phyloP scores from a whole-genome alignment of 2,329 filamentous ascomycete genomes.

The Trichoderma atrobrunneum region DNA sequence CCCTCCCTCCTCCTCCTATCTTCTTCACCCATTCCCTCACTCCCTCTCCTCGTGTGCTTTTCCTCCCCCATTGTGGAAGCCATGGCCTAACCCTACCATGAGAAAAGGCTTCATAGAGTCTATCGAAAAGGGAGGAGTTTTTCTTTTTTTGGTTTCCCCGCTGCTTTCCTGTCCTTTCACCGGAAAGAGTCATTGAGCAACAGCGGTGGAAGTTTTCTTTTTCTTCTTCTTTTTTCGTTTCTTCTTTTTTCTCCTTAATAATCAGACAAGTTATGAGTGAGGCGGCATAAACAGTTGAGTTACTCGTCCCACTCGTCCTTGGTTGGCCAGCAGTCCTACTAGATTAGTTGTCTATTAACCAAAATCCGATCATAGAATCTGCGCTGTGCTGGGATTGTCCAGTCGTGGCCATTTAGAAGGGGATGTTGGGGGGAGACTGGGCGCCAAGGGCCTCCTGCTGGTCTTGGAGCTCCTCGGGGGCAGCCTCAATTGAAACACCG shows the following conservation, averaged over 20 bases:
- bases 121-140: conserved; percentile 8
- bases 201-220: conserved; percentile 2
- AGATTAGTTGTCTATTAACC: conserved; percentile 29
- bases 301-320: conserved; percentile 23
- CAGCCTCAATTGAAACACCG: conserved; percentile 86
- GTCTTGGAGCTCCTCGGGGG: conserved; percentile 81
- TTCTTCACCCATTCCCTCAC: neutral
- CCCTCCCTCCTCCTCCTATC: neutral
- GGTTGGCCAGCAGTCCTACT: conserved; percentile 26
- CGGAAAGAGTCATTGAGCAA: conserved; percentile 24
- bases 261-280: conserved; percentile 30
- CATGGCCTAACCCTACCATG: neutral
- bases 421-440: conserved; percentile 56
- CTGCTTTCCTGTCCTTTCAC: neutral
- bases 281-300: conserved; percentile 23
- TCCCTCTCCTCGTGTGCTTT: neutral
- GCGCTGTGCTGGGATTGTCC: conserved; percentile 22
- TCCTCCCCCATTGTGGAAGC: neutral
- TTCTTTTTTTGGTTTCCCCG: neutral
- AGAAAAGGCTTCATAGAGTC: conserved; percentile 12
- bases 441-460: conserved; percentile 65
- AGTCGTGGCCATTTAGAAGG: conserved; percentile 52
- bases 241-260: conserved; percentile 22
- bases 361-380: conserved; percentile 22
- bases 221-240: neutral